Evolutionary conservation across 768 basidiomycete genomes (phyloP).

Genomic region (Lactifluus pinguis): DNA sequence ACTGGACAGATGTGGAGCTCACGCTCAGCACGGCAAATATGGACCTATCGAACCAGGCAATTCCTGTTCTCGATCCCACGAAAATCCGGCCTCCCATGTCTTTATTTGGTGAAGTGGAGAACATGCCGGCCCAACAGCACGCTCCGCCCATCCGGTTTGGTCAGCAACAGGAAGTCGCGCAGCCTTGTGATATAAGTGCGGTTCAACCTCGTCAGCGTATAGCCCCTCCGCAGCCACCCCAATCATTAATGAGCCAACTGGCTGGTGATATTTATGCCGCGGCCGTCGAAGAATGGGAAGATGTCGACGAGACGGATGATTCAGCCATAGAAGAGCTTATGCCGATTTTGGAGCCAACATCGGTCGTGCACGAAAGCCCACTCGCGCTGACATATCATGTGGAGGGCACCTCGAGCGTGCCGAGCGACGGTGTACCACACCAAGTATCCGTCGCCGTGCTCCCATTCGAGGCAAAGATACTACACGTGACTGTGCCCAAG

Average conservation of each 20-base stretch:
- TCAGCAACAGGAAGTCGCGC: no score
- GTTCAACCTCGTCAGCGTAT: no score
- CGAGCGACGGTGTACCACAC: constrained; percentile 46
- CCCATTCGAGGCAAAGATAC: constrained; percentile 35
- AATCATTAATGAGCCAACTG: no score
- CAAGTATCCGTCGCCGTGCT: constrained; percentile 44
- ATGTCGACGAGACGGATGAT: background rate
- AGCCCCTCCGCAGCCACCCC: no score
- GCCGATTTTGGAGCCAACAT: constrained; percentile 29
- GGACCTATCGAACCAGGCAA: constrained; percentile 33
- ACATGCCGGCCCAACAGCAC: background rate
- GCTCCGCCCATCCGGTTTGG: background rate
- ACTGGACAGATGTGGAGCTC: constrained; percentile 44
- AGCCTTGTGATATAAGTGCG: no score
- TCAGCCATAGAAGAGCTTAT: no score
- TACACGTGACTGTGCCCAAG: constrained; percentile 15
- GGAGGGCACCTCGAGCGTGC: constrained; percentile 40
- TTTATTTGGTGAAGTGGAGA: background rate
- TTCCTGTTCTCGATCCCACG: constrained; percentile 13
- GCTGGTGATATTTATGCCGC: no score
- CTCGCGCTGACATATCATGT: constrained; percentile 46
- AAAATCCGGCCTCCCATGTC: background rate
- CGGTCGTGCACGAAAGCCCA: constrained; percentile 44
- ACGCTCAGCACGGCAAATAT: constrained; percentile 43
- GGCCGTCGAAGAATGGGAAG: background rate